Conservation (phyloP, 306 rosid genomes). For the Vigna angularis region DNA sequence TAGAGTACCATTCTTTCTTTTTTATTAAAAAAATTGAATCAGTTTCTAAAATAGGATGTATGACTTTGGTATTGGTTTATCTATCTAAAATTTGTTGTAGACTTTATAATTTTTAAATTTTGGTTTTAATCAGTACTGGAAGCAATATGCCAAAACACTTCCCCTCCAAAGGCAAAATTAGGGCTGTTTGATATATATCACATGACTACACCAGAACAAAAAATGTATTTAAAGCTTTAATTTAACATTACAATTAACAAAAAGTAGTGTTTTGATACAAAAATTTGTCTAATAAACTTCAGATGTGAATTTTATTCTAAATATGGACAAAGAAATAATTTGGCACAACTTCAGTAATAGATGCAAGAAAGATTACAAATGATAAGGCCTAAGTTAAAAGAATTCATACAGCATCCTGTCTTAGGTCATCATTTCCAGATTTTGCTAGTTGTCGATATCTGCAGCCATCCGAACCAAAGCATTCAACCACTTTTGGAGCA, state of each 20-base stretch:
- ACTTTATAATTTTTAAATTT: background rate
- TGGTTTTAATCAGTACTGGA: background rate
- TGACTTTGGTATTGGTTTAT: background rate
- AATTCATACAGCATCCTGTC: constrained; percentile 91
- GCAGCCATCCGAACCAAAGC: constrained; percentile 92
- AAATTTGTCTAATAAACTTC: constrained; percentile 20
- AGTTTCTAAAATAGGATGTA: too few species aligned
- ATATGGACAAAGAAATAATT: constrained; percentile 10
- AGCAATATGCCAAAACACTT: background rate
- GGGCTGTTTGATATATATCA: background rate
- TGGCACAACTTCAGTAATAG: constrained; percentile 23
- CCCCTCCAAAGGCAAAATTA: background rate
- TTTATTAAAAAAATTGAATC: too few species aligned
- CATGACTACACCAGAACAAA: background rate
- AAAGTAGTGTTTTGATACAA: constrained; percentile 4
- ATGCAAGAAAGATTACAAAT: constrained; percentile 1
- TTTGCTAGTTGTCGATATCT: constrained; percentile 91
- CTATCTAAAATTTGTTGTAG: background rate
- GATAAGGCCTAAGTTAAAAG: constrained; percentile 33
- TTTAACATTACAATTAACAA: constrained; percentile 16
- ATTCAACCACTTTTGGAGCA: constrained; percentile 95
- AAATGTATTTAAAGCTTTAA: constrained; percentile 6
- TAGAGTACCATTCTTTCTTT: too few species aligned
- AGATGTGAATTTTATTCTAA: background rate
- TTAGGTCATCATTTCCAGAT: constrained; percentile 94